Conservation (phyloP, 345 rosid genomes). For the Camelina laxa region DNA sequence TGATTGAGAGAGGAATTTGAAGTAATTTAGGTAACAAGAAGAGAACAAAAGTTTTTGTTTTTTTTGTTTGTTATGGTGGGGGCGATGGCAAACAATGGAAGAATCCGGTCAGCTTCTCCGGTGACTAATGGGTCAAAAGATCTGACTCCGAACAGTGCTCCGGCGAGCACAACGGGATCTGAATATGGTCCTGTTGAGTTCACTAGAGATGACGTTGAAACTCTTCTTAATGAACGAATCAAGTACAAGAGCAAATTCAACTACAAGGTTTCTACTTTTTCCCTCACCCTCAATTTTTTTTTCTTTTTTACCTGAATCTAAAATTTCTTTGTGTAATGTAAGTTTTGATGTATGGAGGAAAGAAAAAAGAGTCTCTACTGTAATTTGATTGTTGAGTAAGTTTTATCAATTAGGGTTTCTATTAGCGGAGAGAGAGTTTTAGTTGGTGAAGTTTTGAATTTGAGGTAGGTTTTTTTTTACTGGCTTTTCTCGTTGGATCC, state of each 20-base stretch:
- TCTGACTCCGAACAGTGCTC: slow-evolving; percentile 58
- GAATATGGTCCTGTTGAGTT: slow-evolving; percentile 64
- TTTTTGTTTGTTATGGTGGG: slow-evolving; percentile 55
- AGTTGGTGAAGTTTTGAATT: slow-evolving; percentile 7
- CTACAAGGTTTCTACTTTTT: slow-evolving; percentile 65
- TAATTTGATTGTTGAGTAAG: not conserved
- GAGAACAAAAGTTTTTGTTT: not conserved
- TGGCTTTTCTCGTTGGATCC: slow-evolving; percentile 43
- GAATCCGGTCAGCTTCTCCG: slow-evolving; percentile 62
- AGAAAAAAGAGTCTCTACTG: not conserved
- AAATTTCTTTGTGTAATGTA: not conserved
- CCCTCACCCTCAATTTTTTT: slow-evolving; percentile 8
- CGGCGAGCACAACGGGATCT: slow-evolving; percentile 65
- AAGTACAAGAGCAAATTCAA: slow-evolving; percentile 75
- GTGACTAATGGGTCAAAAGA: slow-evolving; percentile 60
- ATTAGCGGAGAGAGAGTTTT: not conserved
- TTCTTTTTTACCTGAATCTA: not conserved
- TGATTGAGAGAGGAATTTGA: slow-evolving; percentile 25
- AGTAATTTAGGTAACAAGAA: slow-evolving; percentile 27
- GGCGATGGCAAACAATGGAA: slow-evolving; percentile 54
- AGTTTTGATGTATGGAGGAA: not conserved
- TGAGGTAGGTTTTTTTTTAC: not conserved
- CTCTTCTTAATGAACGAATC: slow-evolving; percentile 62
- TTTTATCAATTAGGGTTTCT: slow-evolving; percentile 13
- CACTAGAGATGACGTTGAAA: slow-evolving; percentile 69